These are phyloP conservation scores for Phanerochaete sordida DNA, from an alignment of 768 basidiomycete genomes.

Conservation along the genomic window DNA sequence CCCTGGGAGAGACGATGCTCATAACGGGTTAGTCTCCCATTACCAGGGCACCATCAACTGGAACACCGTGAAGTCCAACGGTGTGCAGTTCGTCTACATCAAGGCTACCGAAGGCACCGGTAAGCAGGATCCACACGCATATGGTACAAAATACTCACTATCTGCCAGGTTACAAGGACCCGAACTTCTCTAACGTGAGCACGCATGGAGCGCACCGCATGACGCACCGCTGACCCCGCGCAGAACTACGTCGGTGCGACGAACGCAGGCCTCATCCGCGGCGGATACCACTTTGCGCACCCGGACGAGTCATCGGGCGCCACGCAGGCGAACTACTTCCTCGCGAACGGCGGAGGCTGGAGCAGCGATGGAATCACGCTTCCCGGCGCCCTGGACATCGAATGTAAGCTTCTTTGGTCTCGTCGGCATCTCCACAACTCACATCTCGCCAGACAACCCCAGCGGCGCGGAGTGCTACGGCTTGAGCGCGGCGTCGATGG, in stretches of 20 bases:
- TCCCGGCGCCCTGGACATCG: slow-evolving; percentile 62
- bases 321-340: slow-evolving; percentile 55
- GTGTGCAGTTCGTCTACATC: slow-evolving; percentile 56
- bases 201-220: neutral
- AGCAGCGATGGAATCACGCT: slow-evolving; percentile 54
- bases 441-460: slow-evolving; percentile 41
- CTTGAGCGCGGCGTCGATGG: slow-evolving; percentile 49
- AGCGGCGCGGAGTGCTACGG: slow-evolving; percentile 52
- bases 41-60: slow-evolving; percentile 50
- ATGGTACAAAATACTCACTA: neutral
- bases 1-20: neutral
- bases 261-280: slow-evolving; percentile 52
- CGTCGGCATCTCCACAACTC: neutral
- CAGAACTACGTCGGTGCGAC: slow-evolving; percentile 55
- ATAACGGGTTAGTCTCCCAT: slow-evolving; percentile 34
- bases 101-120: slow-evolving; percentile 66
- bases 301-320: slow-evolving; percentile 53
- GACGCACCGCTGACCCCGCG: neutral
- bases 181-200: slow-evolving; percentile 34
- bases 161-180: slow-evolving; percentile 34
- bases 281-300: slow-evolving; percentile 58
- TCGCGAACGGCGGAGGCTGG: slow-evolving; percentile 59
- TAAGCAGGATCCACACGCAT: slow-evolving; percentile 14
- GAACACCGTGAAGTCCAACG: slow-evolving; percentile 47
- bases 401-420: slow-evolving; percentile 36